These are phyloP conservation scores for Globisporangium canariense DNA, from an alignment of 352 stramenopile species.

Conservation along the genomic window DNA sequence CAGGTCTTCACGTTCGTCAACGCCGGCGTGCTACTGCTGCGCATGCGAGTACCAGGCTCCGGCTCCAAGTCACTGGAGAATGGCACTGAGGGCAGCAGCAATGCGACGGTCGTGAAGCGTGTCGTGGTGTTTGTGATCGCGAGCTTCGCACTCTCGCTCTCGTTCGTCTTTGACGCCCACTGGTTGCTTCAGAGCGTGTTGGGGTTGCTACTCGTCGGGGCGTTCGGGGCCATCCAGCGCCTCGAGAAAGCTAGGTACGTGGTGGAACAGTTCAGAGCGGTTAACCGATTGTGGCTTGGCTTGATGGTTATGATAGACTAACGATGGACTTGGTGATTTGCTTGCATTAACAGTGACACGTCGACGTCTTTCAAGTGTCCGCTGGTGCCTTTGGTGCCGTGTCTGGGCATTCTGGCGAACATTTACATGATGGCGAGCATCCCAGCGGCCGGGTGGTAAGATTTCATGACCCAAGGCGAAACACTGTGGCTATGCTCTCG, in stretches of 20 bases:
- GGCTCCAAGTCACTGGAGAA: neutral
- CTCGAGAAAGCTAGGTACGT: constrained; percentile 57
- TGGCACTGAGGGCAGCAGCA: constrained; percentile 14
- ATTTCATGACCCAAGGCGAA: neutral
- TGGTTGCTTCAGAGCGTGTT: constrained; percentile 41
- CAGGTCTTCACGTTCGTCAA: constrained; percentile 94
- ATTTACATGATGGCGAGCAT: constrained; percentile 69
- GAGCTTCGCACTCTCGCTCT: constrained; percentile 60
- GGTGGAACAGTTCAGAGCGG: neutral
- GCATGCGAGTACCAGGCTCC: constrained; percentile 42
- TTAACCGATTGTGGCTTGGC: neutral
- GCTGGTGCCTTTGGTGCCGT: constrained; percentile 53
- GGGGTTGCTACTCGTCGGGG: constrained; percentile 27
- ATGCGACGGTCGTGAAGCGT: constrained; percentile 37
- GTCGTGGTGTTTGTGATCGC: constrained; percentile 61
- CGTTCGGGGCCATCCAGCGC: constrained; percentile 51
- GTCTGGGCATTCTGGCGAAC: constrained; percentile 59
- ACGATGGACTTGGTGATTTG: neutral
- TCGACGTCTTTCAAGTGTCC: constrained; percentile 58
- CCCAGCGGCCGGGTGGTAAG: constrained; percentile 51
- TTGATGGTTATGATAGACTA: neutral
- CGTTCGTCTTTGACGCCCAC: constrained; percentile 63
- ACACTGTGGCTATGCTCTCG: neutral
- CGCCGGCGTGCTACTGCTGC: constrained; percentile 84
- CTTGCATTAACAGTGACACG: constrained; percentile 13